A percentile compares a stretch with the other conserved stretches of the same genome.
Evolutionary conservation across 2,329 filamentous ascomycete species (phyloP).

Genomic region (Monilinia aucupariae): DNA sequence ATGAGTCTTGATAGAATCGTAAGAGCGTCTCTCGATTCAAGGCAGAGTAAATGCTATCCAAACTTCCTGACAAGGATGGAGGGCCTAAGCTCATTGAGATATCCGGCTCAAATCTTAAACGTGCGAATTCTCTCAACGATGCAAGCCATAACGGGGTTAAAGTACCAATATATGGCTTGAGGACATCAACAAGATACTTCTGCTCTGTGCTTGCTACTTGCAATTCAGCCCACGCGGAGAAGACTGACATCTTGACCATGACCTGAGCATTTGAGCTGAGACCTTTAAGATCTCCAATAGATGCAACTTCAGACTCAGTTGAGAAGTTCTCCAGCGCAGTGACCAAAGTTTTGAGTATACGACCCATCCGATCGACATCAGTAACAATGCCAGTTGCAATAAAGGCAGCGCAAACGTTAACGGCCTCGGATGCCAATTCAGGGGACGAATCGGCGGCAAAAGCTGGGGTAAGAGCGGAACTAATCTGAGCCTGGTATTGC

Average conservation of each 20-base stretch:
- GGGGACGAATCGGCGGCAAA: slow-evolving; percentile 95
- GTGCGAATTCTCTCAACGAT: slow-evolving; percentile 87
- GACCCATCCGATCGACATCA: slow-evolving; percentile 96
- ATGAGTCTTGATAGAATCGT: slow-evolving; percentile 94
- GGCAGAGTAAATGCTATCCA: slow-evolving; percentile 92
- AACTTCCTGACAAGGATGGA: slow-evolving; percentile 72
- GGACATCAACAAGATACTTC: slow-evolving; percentile 77
- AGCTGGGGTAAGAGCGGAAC: slow-evolving; percentile 89
- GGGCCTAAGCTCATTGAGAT: slow-evolving; percentile 87
- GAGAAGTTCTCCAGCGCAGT: slow-evolving; percentile 89
- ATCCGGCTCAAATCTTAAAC: slow-evolving; percentile 90
- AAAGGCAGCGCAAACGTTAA: slow-evolving; percentile 97
- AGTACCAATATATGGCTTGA: slow-evolving; percentile 83
- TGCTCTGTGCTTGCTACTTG: slow-evolving; percentile 94
- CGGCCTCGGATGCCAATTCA: slow-evolving; percentile 88
- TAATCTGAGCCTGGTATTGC: slow-evolving; percentile 98
- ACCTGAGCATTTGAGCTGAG: slow-evolving; percentile 94
- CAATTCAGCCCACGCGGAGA: slow-evolving; percentile 93
- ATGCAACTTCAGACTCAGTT: slow-evolving; percentile 69
- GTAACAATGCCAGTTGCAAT: slow-evolving; percentile 96
- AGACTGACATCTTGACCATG: slow-evolving; percentile 97
- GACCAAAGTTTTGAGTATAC: slow-evolving; percentile 89
- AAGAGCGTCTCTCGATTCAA: slow-evolving; percentile 90
- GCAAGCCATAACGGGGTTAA: slow-evolving; percentile 92
- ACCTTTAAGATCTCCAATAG: slow-evolving; percentile 88